These are phyloP conservation scores for Monilinia laxa DNA, from an alignment of 2,329 filamentous ascomycete genomes.

Conservation along the genomic window DNA sequence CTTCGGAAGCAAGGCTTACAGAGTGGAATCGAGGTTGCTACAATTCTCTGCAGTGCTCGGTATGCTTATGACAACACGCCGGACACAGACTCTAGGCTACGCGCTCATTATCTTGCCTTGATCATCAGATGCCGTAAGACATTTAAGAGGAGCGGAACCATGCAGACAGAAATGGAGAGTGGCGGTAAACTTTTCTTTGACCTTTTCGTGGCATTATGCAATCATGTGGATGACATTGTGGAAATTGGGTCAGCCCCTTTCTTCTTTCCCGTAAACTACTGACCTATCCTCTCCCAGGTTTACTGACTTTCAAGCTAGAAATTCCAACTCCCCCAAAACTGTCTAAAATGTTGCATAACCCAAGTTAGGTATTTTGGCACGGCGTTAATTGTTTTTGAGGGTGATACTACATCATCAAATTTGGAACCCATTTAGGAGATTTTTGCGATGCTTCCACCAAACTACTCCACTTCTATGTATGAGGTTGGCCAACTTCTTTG, in stretches of 20 bases:
- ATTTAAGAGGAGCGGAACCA: slow-evolving; percentile 96
- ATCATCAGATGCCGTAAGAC: slow-evolving; percentile 97
- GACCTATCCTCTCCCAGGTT: slow-evolving; percentile 30
- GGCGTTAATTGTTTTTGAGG: slow-evolving; percentile 39
- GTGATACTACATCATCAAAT: slow-evolving; percentile 42
- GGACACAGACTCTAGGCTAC: slow-evolving; percentile 86
- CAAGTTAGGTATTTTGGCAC: slow-evolving; percentile 37
- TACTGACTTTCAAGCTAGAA: slow-evolving; percentile 42
- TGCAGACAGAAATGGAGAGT: slow-evolving; percentile 98
- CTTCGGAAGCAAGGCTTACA: slow-evolving; percentile 91
- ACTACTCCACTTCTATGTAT: slow-evolving; percentile 42
- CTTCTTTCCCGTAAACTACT: slow-evolving; percentile 22
- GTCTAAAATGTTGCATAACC: slow-evolving; percentile 46
- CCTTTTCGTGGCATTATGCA: slow-evolving; percentile 97
- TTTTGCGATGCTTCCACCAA: slow-evolving; percentile 37
- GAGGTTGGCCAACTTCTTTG: slow-evolving; percentile 47
- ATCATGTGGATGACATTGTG: slow-evolving; percentile 94
- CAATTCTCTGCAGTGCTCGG: slow-evolving; percentile 87
- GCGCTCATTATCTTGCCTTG: slow-evolving; percentile 94
- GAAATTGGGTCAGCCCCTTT: slow-evolving; percentile 59
- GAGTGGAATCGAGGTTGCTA: slow-evolving; percentile 85
- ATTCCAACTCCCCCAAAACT: slow-evolving; percentile 52
- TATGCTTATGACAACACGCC: slow-evolving; percentile 96
- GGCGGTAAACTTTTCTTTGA: slow-evolving; percentile 95
- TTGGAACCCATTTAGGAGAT: slow-evolving; percentile 40